These are phyloP conservation scores for Butyriboletus appendiculatus DNA, from an alignment of 1,284 basidiomycete species.

Conservation along the genomic window DNA sequence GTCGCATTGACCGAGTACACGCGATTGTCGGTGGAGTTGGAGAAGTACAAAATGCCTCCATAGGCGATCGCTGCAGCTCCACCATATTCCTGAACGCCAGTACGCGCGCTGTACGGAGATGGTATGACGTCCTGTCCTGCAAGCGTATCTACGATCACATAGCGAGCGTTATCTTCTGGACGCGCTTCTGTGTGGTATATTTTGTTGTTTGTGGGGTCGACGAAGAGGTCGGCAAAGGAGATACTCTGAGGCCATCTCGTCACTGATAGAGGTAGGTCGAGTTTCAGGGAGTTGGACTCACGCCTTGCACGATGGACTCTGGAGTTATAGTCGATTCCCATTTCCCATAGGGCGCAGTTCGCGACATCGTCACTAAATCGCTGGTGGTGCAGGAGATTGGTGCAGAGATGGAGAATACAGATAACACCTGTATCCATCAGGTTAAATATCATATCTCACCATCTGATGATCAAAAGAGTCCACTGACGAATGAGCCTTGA, in stretches of 20 bases:
- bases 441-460: not conserved
- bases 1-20: conserved; percentile 22
- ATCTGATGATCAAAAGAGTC: not conserved
- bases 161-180: conserved; percentile 39
- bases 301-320: conserved; percentile 52
- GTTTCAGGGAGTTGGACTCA: conserved; percentile 23
- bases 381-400: not conserved
- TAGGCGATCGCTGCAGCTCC: conserved; percentile 38
- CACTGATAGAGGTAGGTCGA: not conserved
- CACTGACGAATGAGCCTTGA: too few relatives aligned
- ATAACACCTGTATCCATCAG: not conserved
- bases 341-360: conserved; percentile 53
- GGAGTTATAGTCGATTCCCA: conserved; percentile 63
- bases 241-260: conserved; percentile 19
- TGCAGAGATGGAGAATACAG: not conserved
- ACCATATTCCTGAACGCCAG: conserved; percentile 43
- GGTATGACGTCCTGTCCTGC: conserved; percentile 33
- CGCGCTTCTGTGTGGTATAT: conserved; percentile 44
- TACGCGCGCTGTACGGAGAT: conserved; percentile 37
- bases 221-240: conserved; percentile 35
- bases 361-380: conserved; percentile 16
- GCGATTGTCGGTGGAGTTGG: conserved; percentile 29
- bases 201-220: conserved; percentile 33
- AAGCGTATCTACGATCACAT: conserved; percentile 29
- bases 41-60: conserved; percentile 38